A percentile compares a stretch with the other conserved stretches of the same genome.
Conservation (phyloP, 345 rosid species). For the Eucalyptus sideroxylon region DNA sequence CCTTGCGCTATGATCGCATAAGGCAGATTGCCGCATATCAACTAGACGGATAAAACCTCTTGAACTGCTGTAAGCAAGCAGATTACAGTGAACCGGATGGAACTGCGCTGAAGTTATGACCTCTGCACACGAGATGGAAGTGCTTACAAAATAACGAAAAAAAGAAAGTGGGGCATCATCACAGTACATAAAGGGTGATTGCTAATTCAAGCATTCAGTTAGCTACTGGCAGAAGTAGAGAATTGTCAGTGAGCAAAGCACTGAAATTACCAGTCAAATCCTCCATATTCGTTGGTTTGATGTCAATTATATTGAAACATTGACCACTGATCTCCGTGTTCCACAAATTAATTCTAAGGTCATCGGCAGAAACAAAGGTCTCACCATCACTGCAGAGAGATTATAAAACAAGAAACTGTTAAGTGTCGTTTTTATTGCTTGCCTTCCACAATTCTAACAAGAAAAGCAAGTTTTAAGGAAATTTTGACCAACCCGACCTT, state of each 20-base stretch:
- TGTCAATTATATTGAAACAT: constrained; percentile 60
- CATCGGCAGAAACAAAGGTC: constrained; percentile 65
- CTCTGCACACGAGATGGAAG: constrained; percentile 21
- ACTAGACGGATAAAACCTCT: constrained; percentile 52
- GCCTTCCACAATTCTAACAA: neutral
- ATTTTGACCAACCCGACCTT: neutral
- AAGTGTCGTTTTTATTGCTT: neutral
- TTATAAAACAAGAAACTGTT: neutral
- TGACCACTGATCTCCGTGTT: constrained; percentile 49
- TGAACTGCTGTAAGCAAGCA: constrained; percentile 60
- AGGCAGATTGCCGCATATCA: constrained; percentile 67
- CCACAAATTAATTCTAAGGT: constrained; percentile 63
- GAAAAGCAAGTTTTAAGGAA: neutral
- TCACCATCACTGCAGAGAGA: constrained; percentile 45
- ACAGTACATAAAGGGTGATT: neutral
- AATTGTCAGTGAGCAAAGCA: neutral
- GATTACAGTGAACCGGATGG: constrained; percentile 56
- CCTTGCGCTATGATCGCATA: constrained; percentile 38
- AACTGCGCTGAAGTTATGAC: constrained; percentile 64
- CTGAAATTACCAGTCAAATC: constrained; percentile 48
- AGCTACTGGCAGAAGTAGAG: neutral
- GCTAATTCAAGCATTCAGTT: neutral
- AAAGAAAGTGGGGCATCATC: neutral
- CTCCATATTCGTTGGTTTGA: constrained; percentile 57
- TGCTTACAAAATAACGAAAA: neutral